Evolutionary conservation across 345 rosid species (phyloP).

Genomic region (Viola odorata): DNA sequence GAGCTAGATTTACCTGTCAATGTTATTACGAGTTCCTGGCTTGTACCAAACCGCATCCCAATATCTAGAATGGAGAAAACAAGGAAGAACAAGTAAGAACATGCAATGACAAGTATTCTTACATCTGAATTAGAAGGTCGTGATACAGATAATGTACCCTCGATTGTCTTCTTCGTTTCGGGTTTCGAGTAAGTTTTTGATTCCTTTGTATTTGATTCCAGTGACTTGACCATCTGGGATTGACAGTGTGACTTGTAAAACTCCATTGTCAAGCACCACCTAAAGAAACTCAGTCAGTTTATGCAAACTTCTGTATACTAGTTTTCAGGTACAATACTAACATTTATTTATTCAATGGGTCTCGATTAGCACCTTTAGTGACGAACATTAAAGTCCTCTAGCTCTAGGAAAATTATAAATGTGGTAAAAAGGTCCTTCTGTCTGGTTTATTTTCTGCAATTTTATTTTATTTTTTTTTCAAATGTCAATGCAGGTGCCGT

Average conservation of each 20-base stretch:
- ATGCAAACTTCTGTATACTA: neutral
- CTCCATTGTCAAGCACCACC: constrained; percentile 28
- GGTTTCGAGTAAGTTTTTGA: constrained; percentile 21
- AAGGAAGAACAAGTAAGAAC: neutral
- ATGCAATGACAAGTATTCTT: too few species aligned
- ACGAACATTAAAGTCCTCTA: too few species aligned
- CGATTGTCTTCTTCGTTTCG: constrained; percentile 13
- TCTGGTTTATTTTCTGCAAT: too few species aligned
- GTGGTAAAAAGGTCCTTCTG: too few species aligned
- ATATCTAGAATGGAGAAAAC: constrained; percentile 5
- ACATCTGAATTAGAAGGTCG: too few species aligned
- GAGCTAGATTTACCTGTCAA: constrained; percentile 19
- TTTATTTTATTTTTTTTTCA: too few species aligned
- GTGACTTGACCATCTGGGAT: constrained; percentile 20
- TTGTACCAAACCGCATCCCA: constrained; percentile 32
- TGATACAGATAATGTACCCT: constrained; percentile 6
- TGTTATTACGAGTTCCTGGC: constrained; percentile 13
- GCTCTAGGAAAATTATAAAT: too few species aligned
- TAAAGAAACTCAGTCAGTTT: neutral
- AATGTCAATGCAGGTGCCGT: too few species aligned
- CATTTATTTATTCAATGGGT: neutral
- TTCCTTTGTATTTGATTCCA: constrained; percentile 18
- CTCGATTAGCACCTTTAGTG: too few species aligned
- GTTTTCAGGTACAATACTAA: neutral
- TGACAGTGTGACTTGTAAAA: constrained; percentile 16